Evolutionary conservation across 2,329 filamentous ascomycete species (phyloP), one percentile per base, ranked within the genome.

Genomic region (Fusarium fujikuroi): DNA sequence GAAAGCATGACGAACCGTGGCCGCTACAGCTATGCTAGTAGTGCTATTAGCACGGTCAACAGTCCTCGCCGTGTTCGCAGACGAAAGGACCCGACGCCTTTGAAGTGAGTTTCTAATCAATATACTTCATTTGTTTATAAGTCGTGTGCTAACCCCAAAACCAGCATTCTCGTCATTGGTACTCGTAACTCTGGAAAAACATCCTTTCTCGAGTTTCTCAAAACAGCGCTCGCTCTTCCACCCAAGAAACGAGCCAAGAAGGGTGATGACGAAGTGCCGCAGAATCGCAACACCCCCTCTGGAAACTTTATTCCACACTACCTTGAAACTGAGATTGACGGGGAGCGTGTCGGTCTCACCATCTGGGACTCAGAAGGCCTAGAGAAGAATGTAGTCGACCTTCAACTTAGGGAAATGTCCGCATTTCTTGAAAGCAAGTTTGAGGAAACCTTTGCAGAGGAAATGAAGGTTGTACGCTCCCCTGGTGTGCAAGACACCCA

Each of bases 1-100:
- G 94, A 97, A 85, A 98, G 95, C 87, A 98, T 98, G 94, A 95
- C 95, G 76, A 92, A 98, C 83, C 94, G 96, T 76, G 95, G 95
- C 69, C 93, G 96, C 75, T 97, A 97, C 84, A 98, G 95, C 85
- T 98, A 98, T 84, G 95, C 95, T 64, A 97, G 93, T 85, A 97
- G 93, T 83, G 92, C 93, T 60, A 90, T 95, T 75, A 97, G 94
- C 86, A 93, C 94, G 68, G 91, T 97, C 85, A 97, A 97, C 85
- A 97, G 93, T 82, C 95, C 96, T 72, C 91, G 96, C 75, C 91
- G 95, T 80, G 92, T 98, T 75, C 92, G 96, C 78, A 92, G 95
- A 86, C 92, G 96, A 85, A 98, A 97, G 87, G 96, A 99, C 80
- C 96, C 96, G 14, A 98, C 95, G 16, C 95, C 96, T 2, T 97